Percentiles rank a stretch among this genome's conserved stretches.
These are phyloP conservation scores for Aspergillus transmontanensis DNA, from an alignment of 2,329 filamentous ascomycete species.

Conservation along the genomic window DNA sequence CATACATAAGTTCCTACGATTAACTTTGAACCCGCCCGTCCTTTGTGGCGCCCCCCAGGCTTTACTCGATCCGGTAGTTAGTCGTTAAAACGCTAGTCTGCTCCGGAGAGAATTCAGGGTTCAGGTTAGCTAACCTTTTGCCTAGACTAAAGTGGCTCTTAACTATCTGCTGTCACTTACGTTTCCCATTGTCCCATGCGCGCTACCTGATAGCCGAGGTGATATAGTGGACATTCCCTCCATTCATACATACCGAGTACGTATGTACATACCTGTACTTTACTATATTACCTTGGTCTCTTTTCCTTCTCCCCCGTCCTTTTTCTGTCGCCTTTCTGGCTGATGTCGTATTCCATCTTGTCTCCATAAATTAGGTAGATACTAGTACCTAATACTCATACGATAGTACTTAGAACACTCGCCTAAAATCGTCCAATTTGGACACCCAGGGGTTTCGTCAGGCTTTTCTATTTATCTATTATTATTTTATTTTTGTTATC, in stretches of 20 bases:
- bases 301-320: not conserved
- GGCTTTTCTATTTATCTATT: not conserved
- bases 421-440: not conserved
- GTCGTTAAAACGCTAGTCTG: not conserved
- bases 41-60: not conserved
- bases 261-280: not conserved
- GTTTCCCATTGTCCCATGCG: slow-evolving; percentile 5
- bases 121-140: slow-evolving; percentile 4
- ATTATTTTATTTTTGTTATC: not conserved
- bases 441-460: not conserved
- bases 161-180: slow-evolving; percentile 2
- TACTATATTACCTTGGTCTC: not conserved
- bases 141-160: not conserved
- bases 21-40: slow-evolving; percentile 5
- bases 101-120: not conserved
- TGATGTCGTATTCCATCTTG: not conserved
- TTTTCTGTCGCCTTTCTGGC: not conserved
- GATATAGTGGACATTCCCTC: not conserved
- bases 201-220: slow-evolving; percentile 10
- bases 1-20: slow-evolving; percentile 3
- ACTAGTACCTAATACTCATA: not conserved
- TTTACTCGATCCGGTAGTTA: not conserved
- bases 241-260: not conserved
- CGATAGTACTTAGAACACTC: not conserved
- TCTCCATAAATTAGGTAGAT: not conserved